Evolutionary conservation across 1,284 basidiomycete species (phyloP).

Genomic region (Cutaneotrichosporon spelunceum): DNA sequence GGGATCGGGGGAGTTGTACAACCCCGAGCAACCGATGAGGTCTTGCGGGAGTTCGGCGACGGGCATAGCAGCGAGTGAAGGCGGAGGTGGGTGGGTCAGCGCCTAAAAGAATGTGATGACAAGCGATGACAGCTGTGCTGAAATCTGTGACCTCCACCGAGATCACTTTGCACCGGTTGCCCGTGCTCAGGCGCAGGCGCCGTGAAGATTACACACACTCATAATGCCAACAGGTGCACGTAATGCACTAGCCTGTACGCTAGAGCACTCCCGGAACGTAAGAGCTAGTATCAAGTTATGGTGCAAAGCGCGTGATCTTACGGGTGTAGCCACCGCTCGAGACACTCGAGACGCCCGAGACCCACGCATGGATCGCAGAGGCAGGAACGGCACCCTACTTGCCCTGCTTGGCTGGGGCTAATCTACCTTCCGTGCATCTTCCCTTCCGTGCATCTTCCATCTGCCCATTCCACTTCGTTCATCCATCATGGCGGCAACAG

Average conservation of each 20-base stretch:
- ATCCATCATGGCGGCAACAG: not conserved
- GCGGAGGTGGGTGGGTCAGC: not conserved
- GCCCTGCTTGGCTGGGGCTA: not conserved
- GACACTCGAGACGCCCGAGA: no score
- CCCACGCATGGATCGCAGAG: not conserved
- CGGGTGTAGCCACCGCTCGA: not conserved
- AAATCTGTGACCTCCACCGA: slow-evolving; percentile 6
- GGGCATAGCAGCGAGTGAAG: not conserved
- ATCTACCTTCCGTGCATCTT: not conserved
- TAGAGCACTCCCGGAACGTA: not conserved
- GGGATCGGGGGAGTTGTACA: slow-evolving; percentile 48
- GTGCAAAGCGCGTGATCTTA: not conserved
- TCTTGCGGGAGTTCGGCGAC: slow-evolving; percentile 35
- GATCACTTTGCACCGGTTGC: not conserved
- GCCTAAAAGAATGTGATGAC: not conserved
- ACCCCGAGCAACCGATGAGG: slow-evolving; percentile 39
- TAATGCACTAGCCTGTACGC: no score
- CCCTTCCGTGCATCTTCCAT: not conserved
- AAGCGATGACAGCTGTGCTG: not conserved
- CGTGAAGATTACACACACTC: not conserved
- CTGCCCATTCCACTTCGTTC: not conserved
- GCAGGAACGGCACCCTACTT: not conserved
- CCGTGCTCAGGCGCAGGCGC: not conserved
- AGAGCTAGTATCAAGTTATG: not conserved
- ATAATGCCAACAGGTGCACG: not conserved